Percentiles rank a stretch among this genome's conserved stretches.
Conservation (phyloP, 257 asterid genomes). For the Capsicum chinense region DNA sequence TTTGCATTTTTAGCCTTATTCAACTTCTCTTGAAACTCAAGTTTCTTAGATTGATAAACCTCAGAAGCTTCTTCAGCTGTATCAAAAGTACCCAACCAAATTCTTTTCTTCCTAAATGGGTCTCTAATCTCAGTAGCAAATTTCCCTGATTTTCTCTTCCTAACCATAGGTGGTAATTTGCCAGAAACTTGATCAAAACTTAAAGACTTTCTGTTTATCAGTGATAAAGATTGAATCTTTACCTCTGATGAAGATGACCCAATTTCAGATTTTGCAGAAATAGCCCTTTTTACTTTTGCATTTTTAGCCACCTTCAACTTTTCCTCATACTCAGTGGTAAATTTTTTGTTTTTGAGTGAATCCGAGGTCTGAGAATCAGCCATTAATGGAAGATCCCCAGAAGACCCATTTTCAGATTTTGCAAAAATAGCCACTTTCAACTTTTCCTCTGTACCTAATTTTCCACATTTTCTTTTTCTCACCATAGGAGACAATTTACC, state of each 20-base stretch:
- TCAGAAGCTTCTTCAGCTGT: constrained; percentile 22
- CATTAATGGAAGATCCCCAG: background rate
- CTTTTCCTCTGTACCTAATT: no score
- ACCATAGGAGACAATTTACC: no score
- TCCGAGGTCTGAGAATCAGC: background rate
- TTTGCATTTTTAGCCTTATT: background rate
- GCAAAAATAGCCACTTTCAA: background rate
- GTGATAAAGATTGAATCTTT: background rate
- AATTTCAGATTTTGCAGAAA: no score
- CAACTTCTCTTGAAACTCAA: constrained; percentile 30
- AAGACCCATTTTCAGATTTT: background rate
- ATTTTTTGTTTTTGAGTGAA: background rate
- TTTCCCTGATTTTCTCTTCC: constrained; percentile 7
- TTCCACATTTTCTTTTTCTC: no score
- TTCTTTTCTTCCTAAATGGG: constrained; percentile 24
- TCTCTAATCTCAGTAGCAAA: background rate
- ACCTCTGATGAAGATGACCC: background rate
- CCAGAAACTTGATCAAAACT: background rate
- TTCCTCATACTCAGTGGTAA: no score
- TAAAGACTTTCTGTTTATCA: no score
- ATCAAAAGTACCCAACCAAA: constrained; percentile 25
- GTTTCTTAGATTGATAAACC: constrained; percentile 34
- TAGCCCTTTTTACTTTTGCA: no score
- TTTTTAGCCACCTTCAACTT: no score
- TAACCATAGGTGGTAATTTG: background rate